phyloP scores from a whole-genome alignment of 1,284 basidiomycete genomes.

The Ceraceosorus guamensis region DNA sequence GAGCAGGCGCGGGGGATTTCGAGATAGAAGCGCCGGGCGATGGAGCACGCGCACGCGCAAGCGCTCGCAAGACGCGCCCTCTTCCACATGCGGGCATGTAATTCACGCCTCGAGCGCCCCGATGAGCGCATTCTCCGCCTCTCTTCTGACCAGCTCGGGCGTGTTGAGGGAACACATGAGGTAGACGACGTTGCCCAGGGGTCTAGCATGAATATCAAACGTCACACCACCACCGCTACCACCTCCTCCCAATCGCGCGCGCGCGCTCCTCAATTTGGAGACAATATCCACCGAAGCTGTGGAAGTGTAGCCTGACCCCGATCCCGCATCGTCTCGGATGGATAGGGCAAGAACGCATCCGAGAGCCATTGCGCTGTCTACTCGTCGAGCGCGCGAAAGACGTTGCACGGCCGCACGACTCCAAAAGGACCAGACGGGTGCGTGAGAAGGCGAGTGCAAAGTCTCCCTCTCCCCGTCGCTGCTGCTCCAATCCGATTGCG shows the following conservation, averaged over 20 bases:
- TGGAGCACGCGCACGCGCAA: too few relatives aligned
- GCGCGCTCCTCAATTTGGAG: constrained; percentile 15
- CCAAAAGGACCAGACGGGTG: constrained; percentile 99
- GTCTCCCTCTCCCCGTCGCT: too few relatives aligned
- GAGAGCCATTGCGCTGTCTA: constrained; percentile 74
- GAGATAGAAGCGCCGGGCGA: too few relatives aligned
- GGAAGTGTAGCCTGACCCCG: constrained; percentile 46
- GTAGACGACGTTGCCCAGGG: constrained; percentile 86
- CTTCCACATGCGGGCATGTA: too few relatives aligned
- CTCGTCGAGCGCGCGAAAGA: constrained; percentile 58
- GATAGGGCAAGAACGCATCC: constrained; percentile 81
- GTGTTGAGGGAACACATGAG: constrained; percentile 89
- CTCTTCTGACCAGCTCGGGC: constrained; percentile 30
- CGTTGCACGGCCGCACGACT: constrained; percentile 62
- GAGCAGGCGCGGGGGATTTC: too few relatives aligned
- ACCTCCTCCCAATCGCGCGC: constrained; percentile 4
- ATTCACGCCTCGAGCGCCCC: constrained; percentile 1
- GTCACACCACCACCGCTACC: constrained; percentile 39
- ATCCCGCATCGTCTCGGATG: constrained; percentile 59
- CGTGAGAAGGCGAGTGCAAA: too few relatives aligned
- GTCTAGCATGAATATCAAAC: constrained; percentile 76
- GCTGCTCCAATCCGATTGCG: constrained; percentile 6
- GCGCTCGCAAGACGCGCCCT: too few relatives aligned
- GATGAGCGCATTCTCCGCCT: constrained; percentile 32
- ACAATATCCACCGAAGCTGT: constrained; percentile 23